Evolutionary conservation across 495 filamentous ascomycete species (phyloP).

Genomic region (Penicillium verhagenii): DNA sequence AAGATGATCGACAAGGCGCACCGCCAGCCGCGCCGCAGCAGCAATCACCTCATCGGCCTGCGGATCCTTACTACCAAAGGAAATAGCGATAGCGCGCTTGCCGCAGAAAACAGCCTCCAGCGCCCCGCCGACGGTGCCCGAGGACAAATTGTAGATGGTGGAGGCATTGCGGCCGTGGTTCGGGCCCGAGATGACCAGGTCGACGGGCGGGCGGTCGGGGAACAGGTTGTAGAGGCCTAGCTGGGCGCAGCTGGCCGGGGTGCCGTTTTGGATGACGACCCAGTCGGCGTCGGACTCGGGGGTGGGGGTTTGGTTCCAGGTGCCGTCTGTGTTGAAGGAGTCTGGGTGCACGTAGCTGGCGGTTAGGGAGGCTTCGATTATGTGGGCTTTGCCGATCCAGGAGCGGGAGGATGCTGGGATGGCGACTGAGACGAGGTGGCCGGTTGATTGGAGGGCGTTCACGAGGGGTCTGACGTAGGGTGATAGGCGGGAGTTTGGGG

Average conservation of each 20-base stretch:
- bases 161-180: conserved; percentile 96
- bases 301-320: conserved; percentile 39
- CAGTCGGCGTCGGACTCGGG: conserved; percentile 48
- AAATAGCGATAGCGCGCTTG: conserved; percentile 73
- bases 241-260: conserved; percentile 83
- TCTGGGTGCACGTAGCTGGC: conserved; percentile 77
- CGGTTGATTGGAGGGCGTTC: conserved; percentile 68
- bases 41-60: conserved; percentile 66
- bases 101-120: conserved; percentile 86
- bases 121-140: conserved; percentile 87
- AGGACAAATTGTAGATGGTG: conserved; percentile 83
- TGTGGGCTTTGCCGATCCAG: conserved; percentile 97
- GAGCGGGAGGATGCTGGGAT: conserved; percentile 87
- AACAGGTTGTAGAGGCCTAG: conserved; percentile 90
- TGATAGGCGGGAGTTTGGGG: conserved; percentile 79
- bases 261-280: conserved; percentile 84
- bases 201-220: conserved; percentile 66
- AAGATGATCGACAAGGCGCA: conserved; percentile 72
- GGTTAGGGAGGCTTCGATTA: conserved; percentile 79
- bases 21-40: conserved; percentile 65
- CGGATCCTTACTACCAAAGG: conserved; percentile 77
- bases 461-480: conserved; percentile 90
- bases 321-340: conserved; percentile 55
- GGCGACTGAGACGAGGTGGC: conserved; percentile 86
- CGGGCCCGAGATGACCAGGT: conserved; percentile 86